Conservation (phyloP, 345 rosid genomes). For the Aethionema arabicum region DNA sequence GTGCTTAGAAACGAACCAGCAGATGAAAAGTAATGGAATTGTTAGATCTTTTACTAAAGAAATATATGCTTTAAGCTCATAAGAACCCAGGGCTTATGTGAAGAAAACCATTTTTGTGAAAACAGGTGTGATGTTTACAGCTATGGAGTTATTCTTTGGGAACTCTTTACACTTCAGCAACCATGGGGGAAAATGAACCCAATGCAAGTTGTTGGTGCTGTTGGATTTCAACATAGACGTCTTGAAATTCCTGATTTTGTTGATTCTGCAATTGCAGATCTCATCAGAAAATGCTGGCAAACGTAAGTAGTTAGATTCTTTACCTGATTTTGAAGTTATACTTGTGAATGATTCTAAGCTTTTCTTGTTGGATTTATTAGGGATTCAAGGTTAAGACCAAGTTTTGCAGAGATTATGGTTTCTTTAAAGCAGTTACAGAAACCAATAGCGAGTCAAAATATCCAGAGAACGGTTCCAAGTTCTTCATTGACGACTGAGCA, state of each 20-base stretch:
- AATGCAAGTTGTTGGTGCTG: conserved; percentile 99
- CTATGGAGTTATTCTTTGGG: conserved; percentile 96
- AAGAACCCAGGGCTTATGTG: conserved; percentile 8
- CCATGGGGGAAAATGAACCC: conserved; percentile 99
- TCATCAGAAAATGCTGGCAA: conserved; percentile 84
- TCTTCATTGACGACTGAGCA: conserved; percentile 36
- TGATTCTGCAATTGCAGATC: conserved; percentile 70
- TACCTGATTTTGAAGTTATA: too few species aligned
- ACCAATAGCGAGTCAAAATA: conserved; percentile 50
- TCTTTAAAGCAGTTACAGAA: conserved; percentile 85
- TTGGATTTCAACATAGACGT: conserved; percentile 92
- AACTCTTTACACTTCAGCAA: conserved; percentile 71
- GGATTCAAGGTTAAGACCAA: conserved; percentile 83
- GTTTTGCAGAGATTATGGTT: conserved; percentile 86
- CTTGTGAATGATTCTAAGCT: neutral
- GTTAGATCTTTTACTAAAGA: neutral
- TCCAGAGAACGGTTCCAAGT: conserved; percentile 42
- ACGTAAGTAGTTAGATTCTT: conserved; percentile 55
- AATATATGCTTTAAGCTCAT: conserved; percentile 14
- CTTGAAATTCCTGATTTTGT: conserved; percentile 73
- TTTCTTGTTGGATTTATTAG: conserved; percentile 35
- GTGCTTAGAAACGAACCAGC: conserved; percentile 96
- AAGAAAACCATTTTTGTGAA: neutral
- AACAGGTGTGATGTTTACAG: conserved; percentile 94
- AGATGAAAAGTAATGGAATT: conserved; percentile 70